Base-by-base conservation (phyloP, 169 alveolate genomes). In the Pseudocohnilembus persalinus region DNA sequence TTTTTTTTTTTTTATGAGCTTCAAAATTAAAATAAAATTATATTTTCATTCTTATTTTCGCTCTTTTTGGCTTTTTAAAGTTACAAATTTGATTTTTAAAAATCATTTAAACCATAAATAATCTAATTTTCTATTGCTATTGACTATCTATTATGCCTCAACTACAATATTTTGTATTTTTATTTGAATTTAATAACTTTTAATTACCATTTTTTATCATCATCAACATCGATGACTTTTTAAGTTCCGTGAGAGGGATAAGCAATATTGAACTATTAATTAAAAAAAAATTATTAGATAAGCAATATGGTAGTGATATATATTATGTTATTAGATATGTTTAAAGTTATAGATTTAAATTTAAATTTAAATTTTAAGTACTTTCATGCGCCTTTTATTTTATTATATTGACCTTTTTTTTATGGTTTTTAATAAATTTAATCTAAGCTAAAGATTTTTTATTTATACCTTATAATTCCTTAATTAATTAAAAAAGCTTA, bases 211-310 rank as follows among this genome's bases (percentile, higher is more conserved):
- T 97, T 96, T 97, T 98, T 98, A 90, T 99, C 99, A 89, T 99
- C 99, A 90, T 99, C 99, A 81, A 99, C 91, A 91, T 99, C 99
- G 84, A 99, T 93, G 91, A 97, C 94, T 97, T 98, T 99, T 94
- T 98, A 99, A 88, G 96, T 97, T 77, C 99, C 99, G 79, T 99
- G 96, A 86, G 93, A 92, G 76, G 99, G 99, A 95, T 97, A 96
- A 28, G 99, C 95, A 76, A 98, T 93, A 93, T 98, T 98, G 94
- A 98, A 94, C 98, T 98, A 83, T 20, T 34, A 20, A 49, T 11
- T 49, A 11, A 11, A 49, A 49, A 49, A n/a, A 49, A 49, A 49
- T 49, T 49, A 11, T 49, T 11, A 49, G 68, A 49, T 49, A 49
- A n/a, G n/a, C n/a, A n/a, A n/a, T n/a, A n/a, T n/a, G n/a, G n/a